A percentile compares a stretch with the other conserved stretches of the same genome.
Conservation (phyloP, 2,329 filamentous ascomycete genomes). For the Blastomyces silverae region DNA sequence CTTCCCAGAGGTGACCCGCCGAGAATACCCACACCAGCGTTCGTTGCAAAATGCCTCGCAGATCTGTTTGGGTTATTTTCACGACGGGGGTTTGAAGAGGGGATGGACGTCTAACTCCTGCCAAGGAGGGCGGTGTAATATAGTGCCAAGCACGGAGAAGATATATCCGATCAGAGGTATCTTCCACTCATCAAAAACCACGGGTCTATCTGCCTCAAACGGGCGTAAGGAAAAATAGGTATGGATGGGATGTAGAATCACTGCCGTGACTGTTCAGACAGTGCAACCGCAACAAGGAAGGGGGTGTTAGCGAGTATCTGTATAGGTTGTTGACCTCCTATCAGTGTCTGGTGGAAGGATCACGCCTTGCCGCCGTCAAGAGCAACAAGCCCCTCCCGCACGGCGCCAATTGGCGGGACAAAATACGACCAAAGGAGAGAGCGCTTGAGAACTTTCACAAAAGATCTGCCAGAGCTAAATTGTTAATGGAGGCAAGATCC, state of each 20-base stretch:
- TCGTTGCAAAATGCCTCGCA: not conserved
- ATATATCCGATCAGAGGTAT: not conserved
- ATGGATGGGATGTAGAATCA: not conserved
- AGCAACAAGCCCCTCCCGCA: not conserved
- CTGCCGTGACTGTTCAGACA: not conserved
- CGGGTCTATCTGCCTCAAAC: not conserved
- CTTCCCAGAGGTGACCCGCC: not conserved
- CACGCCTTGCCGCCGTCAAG: not conserved
- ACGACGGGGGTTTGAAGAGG: not conserved
- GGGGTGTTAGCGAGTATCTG: not conserved
- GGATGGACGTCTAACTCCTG: not conserved
- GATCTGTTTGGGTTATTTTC: not conserved
- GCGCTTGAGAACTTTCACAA: not conserved
- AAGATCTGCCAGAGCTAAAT: not conserved
- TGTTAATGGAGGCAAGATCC: no score
- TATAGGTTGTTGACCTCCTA: not conserved
- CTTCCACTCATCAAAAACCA: not conserved
- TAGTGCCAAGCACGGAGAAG: not conserved
- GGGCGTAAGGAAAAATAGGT: not conserved
- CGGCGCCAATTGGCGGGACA: not conserved
- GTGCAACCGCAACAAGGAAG: not conserved
- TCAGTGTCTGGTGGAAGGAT: not conserved
- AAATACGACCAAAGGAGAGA: not conserved
- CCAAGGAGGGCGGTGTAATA: constrained; percentile 3
- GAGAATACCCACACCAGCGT: not conserved